These are phyloP conservation scores for Phytophthora sansomeana DNA, from an alignment of 352 stramenopile genomes.

Conservation along the genomic window DNA sequence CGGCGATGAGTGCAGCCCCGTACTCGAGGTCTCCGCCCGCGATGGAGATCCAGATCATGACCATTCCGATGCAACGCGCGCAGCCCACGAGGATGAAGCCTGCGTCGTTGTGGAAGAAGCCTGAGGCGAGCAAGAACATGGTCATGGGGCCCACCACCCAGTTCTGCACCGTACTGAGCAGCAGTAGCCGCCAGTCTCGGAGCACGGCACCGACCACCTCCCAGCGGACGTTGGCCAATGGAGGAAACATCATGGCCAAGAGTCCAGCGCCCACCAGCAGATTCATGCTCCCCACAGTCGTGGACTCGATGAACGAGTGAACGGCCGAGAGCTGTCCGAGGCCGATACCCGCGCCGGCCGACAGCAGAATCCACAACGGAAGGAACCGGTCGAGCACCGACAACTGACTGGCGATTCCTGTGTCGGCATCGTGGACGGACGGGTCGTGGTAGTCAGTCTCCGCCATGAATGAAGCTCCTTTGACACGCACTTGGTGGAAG, in stretches of 20 bases:
- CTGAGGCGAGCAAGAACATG: constrained; percentile 64
- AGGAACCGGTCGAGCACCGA: constrained; percentile 64
- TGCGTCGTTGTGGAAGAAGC: constrained; percentile 55
- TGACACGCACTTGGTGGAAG: neutral
- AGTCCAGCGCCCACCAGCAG: constrained; percentile 60
- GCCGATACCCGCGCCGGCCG: constrained; percentile 45
- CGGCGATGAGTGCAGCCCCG: constrained; percentile 68
- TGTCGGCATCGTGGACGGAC: neutral
- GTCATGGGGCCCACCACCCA: constrained; percentile 60
- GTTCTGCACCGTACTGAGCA: constrained; percentile 67
- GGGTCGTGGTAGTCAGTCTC: constrained; percentile 4
- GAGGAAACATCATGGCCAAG: constrained; percentile 73
- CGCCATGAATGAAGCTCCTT: constrained; percentile 1
- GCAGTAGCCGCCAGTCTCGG: constrained; percentile 55
- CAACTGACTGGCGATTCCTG: constrained; percentile 32
- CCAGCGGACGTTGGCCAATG: constrained; percentile 64
- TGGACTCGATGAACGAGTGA: constrained; percentile 54
- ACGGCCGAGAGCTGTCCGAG: constrained; percentile 53
- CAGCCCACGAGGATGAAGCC: constrained; percentile 78
- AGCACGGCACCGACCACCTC: constrained; percentile 52
- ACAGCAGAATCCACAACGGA: constrained; percentile 67
- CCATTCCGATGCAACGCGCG: constrained; percentile 82
- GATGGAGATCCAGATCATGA: constrained; percentile 84
- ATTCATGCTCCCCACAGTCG: constrained; percentile 59
- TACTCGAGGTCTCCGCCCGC: constrained; percentile 71